phyloP scores from a whole-genome alignment of 805 yeast genomes.

The Saccharomyces paradoxus region DNA sequence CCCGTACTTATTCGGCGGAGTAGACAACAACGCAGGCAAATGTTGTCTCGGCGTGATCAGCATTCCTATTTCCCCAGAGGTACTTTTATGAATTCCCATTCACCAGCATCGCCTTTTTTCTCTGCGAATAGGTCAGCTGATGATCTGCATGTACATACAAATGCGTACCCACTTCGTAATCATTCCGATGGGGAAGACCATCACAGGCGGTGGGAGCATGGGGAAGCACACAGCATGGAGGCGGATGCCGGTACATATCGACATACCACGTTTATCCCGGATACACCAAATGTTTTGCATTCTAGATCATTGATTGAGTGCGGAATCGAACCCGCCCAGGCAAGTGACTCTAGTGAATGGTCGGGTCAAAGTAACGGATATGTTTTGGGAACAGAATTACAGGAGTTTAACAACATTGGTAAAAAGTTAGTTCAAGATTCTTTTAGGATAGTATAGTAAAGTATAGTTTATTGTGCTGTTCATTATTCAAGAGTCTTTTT shows the following conservation, averaged over 20 bases:
- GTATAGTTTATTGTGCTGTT: neutral
- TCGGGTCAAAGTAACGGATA: slow-evolving; percentile 8
- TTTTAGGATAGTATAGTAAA: slow-evolving; percentile 9
- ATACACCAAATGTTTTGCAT: neutral
- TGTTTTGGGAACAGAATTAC: slow-evolving; percentile 16
- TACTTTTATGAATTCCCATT: neutral
- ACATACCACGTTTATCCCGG: neutral
- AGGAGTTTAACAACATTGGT: slow-evolving; percentile 18
- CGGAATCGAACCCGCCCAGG: neutral
- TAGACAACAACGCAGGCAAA: slow-evolving; percentile 8
- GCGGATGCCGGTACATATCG: neutral
- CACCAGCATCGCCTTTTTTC: neutral
- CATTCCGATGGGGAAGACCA: neutral
- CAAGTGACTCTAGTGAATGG: neutral
- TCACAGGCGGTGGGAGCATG: neutral
- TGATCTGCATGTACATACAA: neutral
- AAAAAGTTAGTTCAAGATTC: slow-evolving; percentile 10
- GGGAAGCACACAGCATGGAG: neutral
- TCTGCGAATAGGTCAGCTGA: neutral
- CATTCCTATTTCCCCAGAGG: neutral
- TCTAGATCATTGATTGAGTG: neutral
- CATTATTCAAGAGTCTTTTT: neutral
- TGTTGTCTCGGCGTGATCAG: neutral
- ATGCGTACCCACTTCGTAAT: neutral
- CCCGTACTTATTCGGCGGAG: slow-evolving; percentile 15